These are phyloP conservation scores for Metschnikowia sp. DNA, from an alignment of 805 yeast species.

Conservation along the genomic window DNA sequence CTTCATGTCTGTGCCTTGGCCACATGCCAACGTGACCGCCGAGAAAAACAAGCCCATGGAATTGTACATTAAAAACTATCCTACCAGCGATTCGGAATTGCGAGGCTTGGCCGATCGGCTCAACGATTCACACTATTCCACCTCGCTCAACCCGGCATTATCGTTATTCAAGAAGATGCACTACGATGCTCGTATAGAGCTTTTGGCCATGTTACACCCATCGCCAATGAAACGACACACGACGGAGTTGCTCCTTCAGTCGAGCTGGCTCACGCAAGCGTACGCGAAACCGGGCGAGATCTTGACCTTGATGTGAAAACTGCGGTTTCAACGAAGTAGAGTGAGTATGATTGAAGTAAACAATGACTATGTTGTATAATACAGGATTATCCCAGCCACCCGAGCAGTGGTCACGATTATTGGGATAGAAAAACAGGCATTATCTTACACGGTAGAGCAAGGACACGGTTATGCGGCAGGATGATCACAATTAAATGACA, in stretches of 20 bases:
- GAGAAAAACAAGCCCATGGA: slow-evolving; percentile 20
- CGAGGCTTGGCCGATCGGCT: slow-evolving; percentile 23
- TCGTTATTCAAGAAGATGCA: slow-evolving; percentile 33
- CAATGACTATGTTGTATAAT: slow-evolving; percentile 9
- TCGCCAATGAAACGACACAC: slow-evolving; percentile 22
- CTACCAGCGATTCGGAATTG: slow-evolving; percentile 22
- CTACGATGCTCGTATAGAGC: slow-evolving; percentile 33
- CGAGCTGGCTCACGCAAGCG: slow-evolving; percentile 38
- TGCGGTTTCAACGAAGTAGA: too few species aligned
- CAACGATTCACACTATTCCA: slow-evolving; percentile 20
- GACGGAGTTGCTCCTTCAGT: slow-evolving; percentile 21
- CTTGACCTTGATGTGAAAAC: slow-evolving; percentile 14
- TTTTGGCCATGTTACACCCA: slow-evolving; percentile 36
- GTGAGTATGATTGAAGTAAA: slow-evolving; percentile 7
- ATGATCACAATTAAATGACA: background rate
- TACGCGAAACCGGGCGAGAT: slow-evolving; percentile 39
- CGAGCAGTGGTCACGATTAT: background rate
- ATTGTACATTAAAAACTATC: slow-evolving; percentile 27
- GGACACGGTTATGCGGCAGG: slow-evolving; percentile 6
- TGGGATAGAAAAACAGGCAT: background rate
- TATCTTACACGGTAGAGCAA: slow-evolving; percentile 2
- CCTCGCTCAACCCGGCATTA: slow-evolving; percentile 30
- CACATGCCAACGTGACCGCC: slow-evolving; percentile 28
- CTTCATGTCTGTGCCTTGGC: slow-evolving; percentile 49
- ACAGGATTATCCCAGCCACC: background rate